Percentiles rank a stretch among this genome's conserved stretches.
These are phyloP conservation scores for Alloascoidea africana DNA, from an alignment of 805 yeast genomes.

Conservation along the genomic window DNA sequence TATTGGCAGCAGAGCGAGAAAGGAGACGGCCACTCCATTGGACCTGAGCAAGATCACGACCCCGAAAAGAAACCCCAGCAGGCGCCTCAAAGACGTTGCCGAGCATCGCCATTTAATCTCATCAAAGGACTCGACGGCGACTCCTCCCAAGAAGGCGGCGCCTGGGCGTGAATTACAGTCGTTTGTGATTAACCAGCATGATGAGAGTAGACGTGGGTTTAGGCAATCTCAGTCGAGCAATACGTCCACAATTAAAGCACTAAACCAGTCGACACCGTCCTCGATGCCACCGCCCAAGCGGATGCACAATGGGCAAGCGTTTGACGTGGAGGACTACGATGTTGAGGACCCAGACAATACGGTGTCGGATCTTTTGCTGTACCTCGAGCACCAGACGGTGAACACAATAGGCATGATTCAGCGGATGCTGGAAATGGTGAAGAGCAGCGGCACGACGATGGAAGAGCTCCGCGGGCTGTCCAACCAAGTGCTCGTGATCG, in stretches of 20 bases:
- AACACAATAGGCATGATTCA: constrained; percentile 86
- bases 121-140: too few relatives aligned
- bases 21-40: not conserved
- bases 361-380: constrained; percentile 64
- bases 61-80: constrained; percentile 1
- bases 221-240: too few relatives aligned
- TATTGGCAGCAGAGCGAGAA: not conserved
- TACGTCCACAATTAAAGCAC: too few relatives aligned
- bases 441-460: constrained; percentile 41
- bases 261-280: too few relatives aligned
- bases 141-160: too few relatives aligned
- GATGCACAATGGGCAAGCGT: not conserved
- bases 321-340: constrained; percentile 25
- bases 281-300: too few relatives aligned
- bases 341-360: constrained; percentile 83
- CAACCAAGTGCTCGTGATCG: constrained; percentile 60
- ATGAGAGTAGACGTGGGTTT: too few relatives aligned
- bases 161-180: too few relatives aligned
- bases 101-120: not conserved
- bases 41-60: constrained; percentile 1
- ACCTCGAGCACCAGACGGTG: constrained; percentile 87
- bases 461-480: constrained; percentile 64
- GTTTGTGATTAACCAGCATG: too few relatives aligned
- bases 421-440: constrained; percentile 33
- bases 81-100: not conserved